These are phyloP conservation scores for Yarrowia sp. DNA, from an alignment of 805 yeast genomes.

Conservation along the genomic window DNA sequence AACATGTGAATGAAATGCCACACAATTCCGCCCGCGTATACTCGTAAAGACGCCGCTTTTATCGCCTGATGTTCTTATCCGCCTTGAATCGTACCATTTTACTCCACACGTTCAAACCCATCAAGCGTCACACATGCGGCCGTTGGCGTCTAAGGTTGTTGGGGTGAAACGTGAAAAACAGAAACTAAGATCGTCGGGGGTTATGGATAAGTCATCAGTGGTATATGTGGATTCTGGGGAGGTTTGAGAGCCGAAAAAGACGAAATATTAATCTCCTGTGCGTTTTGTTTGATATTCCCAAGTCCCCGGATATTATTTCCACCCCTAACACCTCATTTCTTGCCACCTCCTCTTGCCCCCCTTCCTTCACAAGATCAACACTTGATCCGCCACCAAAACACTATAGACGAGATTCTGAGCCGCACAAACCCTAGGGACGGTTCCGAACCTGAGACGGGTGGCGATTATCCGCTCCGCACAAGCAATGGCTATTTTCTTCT, in stretches of 20 bases:
- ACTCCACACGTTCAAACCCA: conserved; percentile 8
- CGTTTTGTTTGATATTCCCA: too few species aligned
- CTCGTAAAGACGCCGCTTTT: too few species aligned
- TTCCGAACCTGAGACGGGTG: neutral
- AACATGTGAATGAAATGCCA: conserved; percentile 17
- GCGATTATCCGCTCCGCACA: neutral
- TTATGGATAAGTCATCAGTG: conserved; percentile 1
- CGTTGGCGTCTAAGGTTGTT: conserved; percentile 15
- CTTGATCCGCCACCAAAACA: conserved; percentile 6
- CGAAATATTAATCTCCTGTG: too few species aligned
- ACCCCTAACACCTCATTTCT: too few species aligned
- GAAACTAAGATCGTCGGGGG: neutral
- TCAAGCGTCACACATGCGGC: conserved; percentile 15
- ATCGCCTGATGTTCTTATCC: conserved; percentile 13
- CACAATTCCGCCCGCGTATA: neutral
- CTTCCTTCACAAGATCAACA: conserved; percentile 2
- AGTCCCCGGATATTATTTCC: too few species aligned
- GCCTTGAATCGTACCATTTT: conserved; percentile 25
- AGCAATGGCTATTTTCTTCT: neutral
- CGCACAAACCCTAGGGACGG: conserved; percentile 11
- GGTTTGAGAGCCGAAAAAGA: too few species aligned
- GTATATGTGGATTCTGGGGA: too few species aligned
- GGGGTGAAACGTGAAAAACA: conserved; percentile 32
- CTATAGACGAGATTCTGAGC: neutral
- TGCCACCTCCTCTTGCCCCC: neutral